Conservation (phyloP, 2,329 filamentous ascomycete genomes). For the Lasiodiplodia theobromae region DNA sequence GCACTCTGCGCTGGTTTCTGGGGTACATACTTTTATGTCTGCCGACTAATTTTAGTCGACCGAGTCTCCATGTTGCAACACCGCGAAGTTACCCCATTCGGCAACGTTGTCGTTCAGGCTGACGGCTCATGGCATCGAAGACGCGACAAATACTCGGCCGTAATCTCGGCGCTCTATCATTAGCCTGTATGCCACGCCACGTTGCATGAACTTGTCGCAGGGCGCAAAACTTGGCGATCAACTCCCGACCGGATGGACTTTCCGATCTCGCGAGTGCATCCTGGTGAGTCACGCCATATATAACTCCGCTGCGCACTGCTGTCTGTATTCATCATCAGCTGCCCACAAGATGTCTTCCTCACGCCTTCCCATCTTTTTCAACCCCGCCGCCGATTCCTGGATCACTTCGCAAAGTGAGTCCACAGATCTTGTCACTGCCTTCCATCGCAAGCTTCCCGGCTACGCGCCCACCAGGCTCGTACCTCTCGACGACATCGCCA, state of each 20-base stretch:
- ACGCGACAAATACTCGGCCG: neutral
- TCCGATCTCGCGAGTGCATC: neutral
- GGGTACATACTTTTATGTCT: neutral
- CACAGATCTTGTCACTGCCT: slow-evolving; percentile 1
- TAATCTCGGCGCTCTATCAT: neutral
- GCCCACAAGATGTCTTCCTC: neutral
- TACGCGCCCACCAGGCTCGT: slow-evolving; percentile 62
- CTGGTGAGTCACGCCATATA: too few relatives aligned
- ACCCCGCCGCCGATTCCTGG: slow-evolving; percentile 9
- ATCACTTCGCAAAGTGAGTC: neutral
- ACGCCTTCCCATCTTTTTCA: neutral
- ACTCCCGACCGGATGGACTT: neutral
- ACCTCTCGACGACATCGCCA: slow-evolving; percentile 58
- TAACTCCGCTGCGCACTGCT: too few relatives aligned
- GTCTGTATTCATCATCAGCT: too few relatives aligned
- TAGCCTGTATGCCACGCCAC: neutral
- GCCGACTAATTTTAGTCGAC: neutral
- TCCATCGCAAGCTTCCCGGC: slow-evolving; percentile 51
- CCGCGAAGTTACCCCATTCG: neutral
- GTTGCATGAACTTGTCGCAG: neutral
- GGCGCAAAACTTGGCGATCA: neutral
- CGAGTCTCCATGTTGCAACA: too few relatives aligned
- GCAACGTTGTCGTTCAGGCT: neutral
- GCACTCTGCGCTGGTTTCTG: neutral
- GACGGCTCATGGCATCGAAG: neutral